Evolutionary conservation across 768 basidiomycete species (phyloP).

Genomic region (Mrakia frigida): DNA sequence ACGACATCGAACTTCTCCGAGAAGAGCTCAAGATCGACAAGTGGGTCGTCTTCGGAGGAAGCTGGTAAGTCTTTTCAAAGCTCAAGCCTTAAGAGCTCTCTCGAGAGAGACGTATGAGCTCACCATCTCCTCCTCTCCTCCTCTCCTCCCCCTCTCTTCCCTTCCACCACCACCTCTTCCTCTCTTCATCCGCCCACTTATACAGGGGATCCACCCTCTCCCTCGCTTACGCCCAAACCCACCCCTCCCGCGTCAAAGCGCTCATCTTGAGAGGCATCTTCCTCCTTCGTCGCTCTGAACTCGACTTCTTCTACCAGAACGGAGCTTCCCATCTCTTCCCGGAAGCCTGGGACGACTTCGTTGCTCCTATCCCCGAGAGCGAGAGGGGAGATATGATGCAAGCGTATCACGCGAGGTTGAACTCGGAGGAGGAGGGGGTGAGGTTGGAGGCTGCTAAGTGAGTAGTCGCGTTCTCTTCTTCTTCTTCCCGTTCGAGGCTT

Average conservation of each 20-base stretch:
- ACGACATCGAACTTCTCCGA: constrained; percentile 77
- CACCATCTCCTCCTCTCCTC: not conserved
- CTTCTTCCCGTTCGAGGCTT: no score
- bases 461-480: not conserved
- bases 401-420: constrained; percentile 77
- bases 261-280: constrained; percentile 82
- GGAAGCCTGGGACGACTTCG: constrained; percentile 82
- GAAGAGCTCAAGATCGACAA: constrained; percentile 68
- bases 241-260: constrained; percentile 73
- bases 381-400: constrained; percentile 73
- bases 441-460: constrained; percentile 62
- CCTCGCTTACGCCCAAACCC: constrained; percentile 76
- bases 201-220: constrained; percentile 81
- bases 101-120: no score
- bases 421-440: constrained; percentile 62
- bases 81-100: no score
- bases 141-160: no score
- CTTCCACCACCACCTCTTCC: no score
- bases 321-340: constrained; percentile 74
- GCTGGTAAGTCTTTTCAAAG: no score
- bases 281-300: constrained; percentile 72
- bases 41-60: constrained; percentile 58
- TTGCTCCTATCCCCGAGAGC: constrained; percentile 70
- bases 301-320: constrained; percentile 87
- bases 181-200: no score